Evolutionary conservation across 768 basidiomycete species (phyloP).

Genomic region (Nevesoporus exiguus): DNA sequence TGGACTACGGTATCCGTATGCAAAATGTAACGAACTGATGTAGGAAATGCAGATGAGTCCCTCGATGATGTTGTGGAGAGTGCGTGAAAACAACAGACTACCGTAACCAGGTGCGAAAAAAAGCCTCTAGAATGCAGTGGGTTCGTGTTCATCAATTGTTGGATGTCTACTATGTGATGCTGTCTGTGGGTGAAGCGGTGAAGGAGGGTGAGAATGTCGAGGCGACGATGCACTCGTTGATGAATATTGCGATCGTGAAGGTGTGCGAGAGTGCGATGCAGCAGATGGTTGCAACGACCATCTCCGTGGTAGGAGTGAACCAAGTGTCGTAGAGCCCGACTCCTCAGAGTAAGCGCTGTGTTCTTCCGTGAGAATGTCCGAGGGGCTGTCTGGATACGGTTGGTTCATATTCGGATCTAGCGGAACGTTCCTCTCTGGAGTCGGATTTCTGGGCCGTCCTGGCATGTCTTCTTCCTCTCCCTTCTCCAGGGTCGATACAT

Average conservation of each 20-base stretch:
- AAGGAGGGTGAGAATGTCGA: constrained; percentile 31
- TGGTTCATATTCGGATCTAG: constrained; percentile 41
- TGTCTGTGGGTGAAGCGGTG: constrained; percentile 26
- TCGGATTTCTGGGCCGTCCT: constrained; percentile 49
- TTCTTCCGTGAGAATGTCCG: constrained; percentile 21
- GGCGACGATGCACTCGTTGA: constrained; percentile 29
- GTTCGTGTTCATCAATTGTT: constrained; percentile 31
- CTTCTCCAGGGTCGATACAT: constrained; percentile 29
- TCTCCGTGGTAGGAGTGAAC: constrained; percentile 31
- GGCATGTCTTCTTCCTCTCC: constrained; percentile 20
- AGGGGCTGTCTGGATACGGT: constrained; percentile 42
- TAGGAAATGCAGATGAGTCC: constrained; percentile 4
- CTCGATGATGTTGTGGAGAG: constrained; percentile 1
- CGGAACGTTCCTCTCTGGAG: constrained; percentile 44
- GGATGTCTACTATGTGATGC: constrained; percentile 29
- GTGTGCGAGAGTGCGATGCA: constrained; percentile 28
- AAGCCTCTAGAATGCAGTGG: constrained; percentile 15
- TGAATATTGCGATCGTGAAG: constrained; percentile 33
- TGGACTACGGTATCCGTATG: constrained; percentile 4
- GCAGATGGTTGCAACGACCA: constrained; percentile 33
- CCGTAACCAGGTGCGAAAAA: not conserved
- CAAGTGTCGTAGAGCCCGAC: constrained; percentile 35
- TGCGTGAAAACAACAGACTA: constrained; percentile 2
- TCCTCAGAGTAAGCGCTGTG: constrained; percentile 31
- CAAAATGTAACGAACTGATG: constrained; percentile 4